phyloP scores from a whole-genome alignment of 441 rosid genomes.

The Cnidoscolus chayamansa region DNA sequence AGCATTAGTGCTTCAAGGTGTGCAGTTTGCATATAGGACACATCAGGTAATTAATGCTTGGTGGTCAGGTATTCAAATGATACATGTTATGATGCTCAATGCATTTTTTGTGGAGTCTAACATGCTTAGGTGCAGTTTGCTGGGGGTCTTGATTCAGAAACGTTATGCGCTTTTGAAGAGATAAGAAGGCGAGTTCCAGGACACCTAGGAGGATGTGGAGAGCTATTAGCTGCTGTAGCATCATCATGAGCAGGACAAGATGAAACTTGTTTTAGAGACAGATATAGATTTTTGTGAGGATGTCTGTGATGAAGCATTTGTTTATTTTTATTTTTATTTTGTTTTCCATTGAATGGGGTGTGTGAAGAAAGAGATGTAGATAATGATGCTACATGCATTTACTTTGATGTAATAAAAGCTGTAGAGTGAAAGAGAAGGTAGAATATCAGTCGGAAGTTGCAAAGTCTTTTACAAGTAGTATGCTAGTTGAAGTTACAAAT shows the following conservation, averaged over 20 bases:
- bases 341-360: not conserved
- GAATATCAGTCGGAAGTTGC: not conserved
- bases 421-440: not conserved
- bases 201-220: slow-evolving; percentile 45
- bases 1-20: slow-evolving; percentile 76
- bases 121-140: slow-evolving; percentile 51
- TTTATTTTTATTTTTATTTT: not conserved
- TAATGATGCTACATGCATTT: too few species aligned
- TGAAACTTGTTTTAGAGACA: not conserved
- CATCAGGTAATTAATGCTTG: slow-evolving; percentile 67
- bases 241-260: slow-evolving; percentile 33
- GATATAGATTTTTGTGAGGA: not conserved
- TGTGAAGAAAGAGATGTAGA: not conserved
- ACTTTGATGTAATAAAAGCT: not conserved
- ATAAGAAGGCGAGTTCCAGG: slow-evolving; percentile 62
- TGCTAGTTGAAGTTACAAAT: too few species aligned
- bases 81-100: not conserved
- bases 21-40: slow-evolving; percentile 74
- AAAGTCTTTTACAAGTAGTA: too few species aligned
- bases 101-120: not conserved
- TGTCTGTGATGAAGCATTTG: not conserved
- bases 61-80: not conserved
- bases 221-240: slow-evolving; percentile 49
- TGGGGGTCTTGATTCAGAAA: slow-evolving; percentile 91
- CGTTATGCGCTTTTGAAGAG: slow-evolving; percentile 78